Evolutionary conservation across 139 green algal species (phyloP).

Genomic region (Picochlorum costavermella): DNA sequence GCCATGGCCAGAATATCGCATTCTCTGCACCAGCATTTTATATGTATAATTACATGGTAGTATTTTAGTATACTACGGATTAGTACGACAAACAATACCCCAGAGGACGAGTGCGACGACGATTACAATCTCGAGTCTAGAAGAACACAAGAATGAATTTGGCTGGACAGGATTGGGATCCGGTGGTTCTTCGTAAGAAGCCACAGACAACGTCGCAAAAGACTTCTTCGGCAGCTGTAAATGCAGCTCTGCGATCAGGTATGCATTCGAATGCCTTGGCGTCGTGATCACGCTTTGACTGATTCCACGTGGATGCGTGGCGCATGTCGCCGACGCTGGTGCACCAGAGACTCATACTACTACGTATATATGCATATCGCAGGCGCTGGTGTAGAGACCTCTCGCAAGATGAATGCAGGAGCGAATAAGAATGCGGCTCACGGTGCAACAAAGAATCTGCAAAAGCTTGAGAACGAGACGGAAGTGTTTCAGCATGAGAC

Average conservation of each 20-base stretch:
- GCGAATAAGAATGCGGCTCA: conserved; percentile 22
- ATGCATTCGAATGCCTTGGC: background rate
- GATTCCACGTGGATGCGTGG: too few relatives aligned
- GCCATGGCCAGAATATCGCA: too few relatives aligned
- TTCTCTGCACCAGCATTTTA: too few relatives aligned
- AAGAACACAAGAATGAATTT: background rate
- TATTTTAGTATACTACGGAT: too few relatives aligned
- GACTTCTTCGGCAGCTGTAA: conserved; percentile 44
- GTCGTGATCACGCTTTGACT: background rate
- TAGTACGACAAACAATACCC: too few relatives aligned
- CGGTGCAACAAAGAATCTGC: conserved; percentile 52
- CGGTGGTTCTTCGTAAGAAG: conserved; percentile 63
- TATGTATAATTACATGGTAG: too few relatives aligned
- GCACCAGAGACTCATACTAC: background rate
- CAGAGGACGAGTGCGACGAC: too few relatives aligned
- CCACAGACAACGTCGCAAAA: conserved; percentile 18
- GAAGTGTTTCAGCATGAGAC: conserved; percentile 70
- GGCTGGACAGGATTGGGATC: conserved; percentile 52
- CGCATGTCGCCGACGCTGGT: background rate
- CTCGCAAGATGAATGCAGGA: conserved; percentile 42
- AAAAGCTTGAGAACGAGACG: conserved; percentile 79
- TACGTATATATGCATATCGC: background rate
- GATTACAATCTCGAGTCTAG: too few relatives aligned
- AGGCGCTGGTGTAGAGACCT: conserved; percentile 51
- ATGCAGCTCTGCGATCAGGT: conserved; percentile 39